Conservation (phyloP, 2,329 filamentous ascomycete species). For the Aureobasidium sp. region DNA sequence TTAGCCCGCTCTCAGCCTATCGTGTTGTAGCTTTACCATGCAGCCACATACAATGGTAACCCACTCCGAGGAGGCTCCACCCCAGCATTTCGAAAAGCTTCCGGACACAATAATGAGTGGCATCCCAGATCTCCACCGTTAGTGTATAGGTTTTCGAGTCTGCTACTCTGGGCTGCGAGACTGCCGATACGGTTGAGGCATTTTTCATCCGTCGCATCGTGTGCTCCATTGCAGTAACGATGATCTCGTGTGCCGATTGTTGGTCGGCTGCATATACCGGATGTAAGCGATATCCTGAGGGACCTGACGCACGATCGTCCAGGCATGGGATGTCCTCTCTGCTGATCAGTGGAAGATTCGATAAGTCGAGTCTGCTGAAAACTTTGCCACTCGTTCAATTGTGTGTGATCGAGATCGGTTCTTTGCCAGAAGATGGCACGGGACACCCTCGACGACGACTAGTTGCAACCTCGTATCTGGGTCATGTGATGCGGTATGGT, state of each 20-base stretch:
- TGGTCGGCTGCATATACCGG: conserved; percentile 27
- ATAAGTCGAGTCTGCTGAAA: conserved; percentile 21
- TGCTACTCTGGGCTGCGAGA: conserved; percentile 8
- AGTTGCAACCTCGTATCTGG: conserved; percentile 9
- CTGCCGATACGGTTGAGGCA: conserved; percentile 12
- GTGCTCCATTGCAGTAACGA: conserved; percentile 22
- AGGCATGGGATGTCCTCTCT: conserved; percentile 19
- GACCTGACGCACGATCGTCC: conserved; percentile 24
- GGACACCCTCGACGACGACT: conserved; percentile 19
- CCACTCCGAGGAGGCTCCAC: conserved; percentile 22
- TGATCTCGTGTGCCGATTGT: conserved; percentile 19
- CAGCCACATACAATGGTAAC: conserved; percentile 32
- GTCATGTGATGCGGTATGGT: conserved; percentile 7
- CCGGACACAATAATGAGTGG: conserved; percentile 20
- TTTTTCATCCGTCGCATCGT: conserved; percentile 14
- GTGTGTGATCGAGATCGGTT: conserved; percentile 24
- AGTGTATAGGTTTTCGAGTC: conserved; percentile 16
- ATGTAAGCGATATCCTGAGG: conserved; percentile 26
- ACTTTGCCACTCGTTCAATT: conserved; percentile 25
- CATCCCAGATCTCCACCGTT: conserved; percentile 27
- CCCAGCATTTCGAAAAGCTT: conserved; percentile 27
- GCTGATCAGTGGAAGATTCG: conserved; percentile 20
- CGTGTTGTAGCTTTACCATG: conserved; percentile 23
- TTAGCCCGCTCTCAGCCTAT: conserved; percentile 23
- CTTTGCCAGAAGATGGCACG: conserved; percentile 17